Base-by-base conservation (phyloP, 768 basidiomycete genomes). In the Gelatoporia subvermispora region DNA sequence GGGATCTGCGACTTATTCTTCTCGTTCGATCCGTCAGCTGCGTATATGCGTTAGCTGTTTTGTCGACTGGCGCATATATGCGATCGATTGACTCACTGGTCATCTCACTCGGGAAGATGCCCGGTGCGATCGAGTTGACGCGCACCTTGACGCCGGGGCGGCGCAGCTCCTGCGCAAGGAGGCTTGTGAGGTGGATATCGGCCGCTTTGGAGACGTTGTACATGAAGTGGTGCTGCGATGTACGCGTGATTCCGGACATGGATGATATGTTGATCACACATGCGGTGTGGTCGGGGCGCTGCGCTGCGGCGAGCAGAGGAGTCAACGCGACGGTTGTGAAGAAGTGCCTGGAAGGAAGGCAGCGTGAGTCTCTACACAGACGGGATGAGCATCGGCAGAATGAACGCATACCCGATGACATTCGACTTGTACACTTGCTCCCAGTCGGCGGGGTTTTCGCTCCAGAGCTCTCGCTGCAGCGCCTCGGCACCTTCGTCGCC, bases 301-400 rank as follows among this genome's bases (percentile, higher is more conserved):
- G 63, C 17, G 69, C 69, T 5, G 67, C 68, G 13, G 64, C 51
- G 11, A 77, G 68, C 3, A 76, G 64, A 4, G 72, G 72, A 1
- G 75, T 53, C 62, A 76, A 74, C 1, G 76, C 75, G 25, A 67
- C 69, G 3, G 73, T 64, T 1, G 68, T 69, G 61, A 74, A 73
- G 63, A 69, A 73, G 49, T 71, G 67, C 3, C 62, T 65, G 47
- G n/a, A 25, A 17, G 38, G 39, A 24, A 25, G 23, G 22, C 37
- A 31, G 37, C n/a, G n/a, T 31, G 7, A 31, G 28, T 31, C 5
- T n/a, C 28, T 13, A 31, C 7, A 7, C 28, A 31, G 28, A 31
- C 7, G 28, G 13, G 28, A 13, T 31, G 28, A 5, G 45, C 15
- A 31, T 31, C 5, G 5, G 28, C n/a, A 31, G 28, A 31, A 13